phyloP scores from a whole-genome alignment of 306 rosid genomes.

The Castanea sativa region DNA sequence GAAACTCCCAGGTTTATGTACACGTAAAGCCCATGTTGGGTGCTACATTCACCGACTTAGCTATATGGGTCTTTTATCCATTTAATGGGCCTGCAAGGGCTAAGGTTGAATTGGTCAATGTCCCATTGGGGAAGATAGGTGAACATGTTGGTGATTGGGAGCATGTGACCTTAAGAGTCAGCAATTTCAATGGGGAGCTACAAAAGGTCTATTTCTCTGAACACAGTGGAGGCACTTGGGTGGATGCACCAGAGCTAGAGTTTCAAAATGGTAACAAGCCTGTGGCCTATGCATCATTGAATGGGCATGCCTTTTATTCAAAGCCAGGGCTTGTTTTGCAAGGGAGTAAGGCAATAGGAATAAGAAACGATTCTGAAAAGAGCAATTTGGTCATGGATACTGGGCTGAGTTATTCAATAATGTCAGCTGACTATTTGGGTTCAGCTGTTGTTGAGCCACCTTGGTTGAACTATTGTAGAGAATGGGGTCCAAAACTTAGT shows the following conservation, averaged over 20 bases:
- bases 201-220: constrained; percentile 55
- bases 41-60: constrained; percentile 63
- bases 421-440: constrained; percentile 55
- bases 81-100: constrained; percentile 71
- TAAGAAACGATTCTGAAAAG: constrained; percentile 60
- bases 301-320: constrained; percentile 63
- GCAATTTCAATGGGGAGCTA: constrained; percentile 68
- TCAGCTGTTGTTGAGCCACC: constrained; percentile 39
- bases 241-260: constrained; percentile 55
- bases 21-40: constrained; percentile 78
- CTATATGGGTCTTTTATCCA: constrained; percentile 75
- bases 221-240: constrained; percentile 72
- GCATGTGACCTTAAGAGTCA: constrained; percentile 66
- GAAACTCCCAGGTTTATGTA: constrained; percentile 36
- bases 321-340: constrained; percentile 64
- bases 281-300: constrained; percentile 55
- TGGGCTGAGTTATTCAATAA: constrained; percentile 30
- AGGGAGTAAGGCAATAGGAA: constrained; percentile 49
- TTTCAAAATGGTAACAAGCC: constrained; percentile 44
- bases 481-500: constrained; percentile 73
- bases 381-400: constrained; percentile 43
- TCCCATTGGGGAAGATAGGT: constrained; percentile 57
- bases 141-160: constrained; percentile 86
- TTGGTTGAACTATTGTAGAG: constrained; percentile 57
- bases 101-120: constrained; percentile 35